phyloP scores from a whole-genome alignment of 768 basidiomycete species.

The Mrakia blollopis region DNA sequence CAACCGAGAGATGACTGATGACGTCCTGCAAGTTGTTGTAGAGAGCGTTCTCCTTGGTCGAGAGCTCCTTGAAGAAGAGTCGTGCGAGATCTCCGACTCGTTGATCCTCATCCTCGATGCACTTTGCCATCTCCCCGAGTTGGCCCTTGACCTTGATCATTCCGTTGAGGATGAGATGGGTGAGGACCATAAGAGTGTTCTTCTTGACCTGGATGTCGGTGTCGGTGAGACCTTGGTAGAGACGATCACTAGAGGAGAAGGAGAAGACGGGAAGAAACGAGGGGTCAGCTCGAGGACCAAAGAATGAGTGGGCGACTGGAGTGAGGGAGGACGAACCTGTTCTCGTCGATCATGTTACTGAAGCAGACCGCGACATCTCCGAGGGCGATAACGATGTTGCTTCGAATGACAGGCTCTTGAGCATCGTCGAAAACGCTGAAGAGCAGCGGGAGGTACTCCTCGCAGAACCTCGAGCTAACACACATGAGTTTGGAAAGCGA shows the following conservation, averaged over 20 bases:
- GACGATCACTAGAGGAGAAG: constrained; percentile 53
- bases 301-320: not conserved
- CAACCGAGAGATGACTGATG: constrained; percentile 88
- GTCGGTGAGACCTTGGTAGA: constrained; percentile 92
- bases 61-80: constrained; percentile 91
- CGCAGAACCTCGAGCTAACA: constrained; percentile 89
- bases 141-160: constrained; percentile 99
- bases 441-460: constrained; percentile 73
- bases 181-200: constrained; percentile 97
- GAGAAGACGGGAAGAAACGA: not conserved
- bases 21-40: constrained; percentile 98
- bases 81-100: constrained; percentile 92
- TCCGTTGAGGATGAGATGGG: constrained; percentile 91
- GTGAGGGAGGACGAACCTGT: constrained; percentile 52
- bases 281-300: not conserved
- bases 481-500: constrained; percentile 95
- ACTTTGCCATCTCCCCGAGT: constrained; percentile 99
- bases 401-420: constrained; percentile 79
- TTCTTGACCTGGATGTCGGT: constrained; percentile 87
- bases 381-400: constrained; percentile 94
- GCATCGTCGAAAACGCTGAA: constrained; percentile 94
- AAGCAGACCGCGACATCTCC: constrained; percentile 99
- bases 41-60: constrained; percentile 97
- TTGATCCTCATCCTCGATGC: constrained; percentile 82
- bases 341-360: constrained; percentile 93